These are phyloP conservation scores for Albophoma yamanashiensis DNA, from an alignment of 2,329 filamentous ascomycete species.

Conservation along the genomic window DNA sequence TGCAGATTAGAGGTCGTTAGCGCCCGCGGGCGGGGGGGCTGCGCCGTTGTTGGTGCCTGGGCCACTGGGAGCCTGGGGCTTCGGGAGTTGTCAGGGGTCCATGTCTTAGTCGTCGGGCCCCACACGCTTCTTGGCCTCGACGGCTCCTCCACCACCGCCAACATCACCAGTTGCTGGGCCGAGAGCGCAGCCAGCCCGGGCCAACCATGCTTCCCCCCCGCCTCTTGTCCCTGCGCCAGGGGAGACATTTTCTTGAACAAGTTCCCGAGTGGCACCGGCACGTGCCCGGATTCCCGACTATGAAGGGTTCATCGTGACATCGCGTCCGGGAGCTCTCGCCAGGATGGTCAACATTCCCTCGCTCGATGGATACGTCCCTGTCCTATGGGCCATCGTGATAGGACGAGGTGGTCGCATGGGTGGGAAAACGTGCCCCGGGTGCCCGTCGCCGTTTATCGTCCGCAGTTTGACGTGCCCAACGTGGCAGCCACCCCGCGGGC, in stretches of 20 bases:
- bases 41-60: neutral
- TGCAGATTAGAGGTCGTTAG: neutral
- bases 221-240: neutral
- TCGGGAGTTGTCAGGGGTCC: neutral
- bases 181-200: neutral
- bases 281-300: slow-evolving; percentile 1
- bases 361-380: neutral
- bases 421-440: neutral
- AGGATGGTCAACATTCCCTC: neutral
- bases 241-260: neutral
- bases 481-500: neutral
- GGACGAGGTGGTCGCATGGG: neutral
- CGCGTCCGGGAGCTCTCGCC: neutral
- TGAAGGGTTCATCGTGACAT: slow-evolving; percentile 3
- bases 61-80: neutral
- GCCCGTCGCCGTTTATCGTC: neutral
- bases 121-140: neutral
- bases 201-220: neutral
- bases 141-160: neutral
- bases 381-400: neutral
- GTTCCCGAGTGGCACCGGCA: neutral
- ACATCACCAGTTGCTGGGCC: neutral
- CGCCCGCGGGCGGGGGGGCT: neutral
- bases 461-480: neutral
- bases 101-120: neutral